These are phyloP conservation scores for Ustilago bromivora DNA, from an alignment of 1,284 basidiomycete species.

Conservation along the genomic window DNA sequence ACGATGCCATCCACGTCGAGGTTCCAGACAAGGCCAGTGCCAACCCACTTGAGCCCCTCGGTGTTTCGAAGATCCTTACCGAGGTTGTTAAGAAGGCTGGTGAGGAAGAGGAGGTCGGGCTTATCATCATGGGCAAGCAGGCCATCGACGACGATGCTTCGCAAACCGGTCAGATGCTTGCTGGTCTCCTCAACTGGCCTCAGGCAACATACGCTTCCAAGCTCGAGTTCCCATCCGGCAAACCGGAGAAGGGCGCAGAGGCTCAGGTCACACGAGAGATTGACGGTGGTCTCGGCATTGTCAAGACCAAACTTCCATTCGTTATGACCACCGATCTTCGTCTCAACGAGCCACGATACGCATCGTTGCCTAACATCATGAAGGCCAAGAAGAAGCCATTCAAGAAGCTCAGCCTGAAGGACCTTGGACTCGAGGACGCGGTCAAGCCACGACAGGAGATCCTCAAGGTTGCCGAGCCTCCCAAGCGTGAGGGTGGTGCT, in stretches of 20 bases:
- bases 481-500: slow-evolving; percentile 87
- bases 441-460: slow-evolving; percentile 83
- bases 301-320: slow-evolving; percentile 84
- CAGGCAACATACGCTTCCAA: slow-evolving; percentile 97
- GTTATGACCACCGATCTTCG: slow-evolving; percentile 93
- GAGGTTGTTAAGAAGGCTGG: slow-evolving; percentile 81
- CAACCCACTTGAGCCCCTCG: slow-evolving; percentile 81
- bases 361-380: slow-evolving; percentile 70
- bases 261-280: slow-evolving; percentile 89
- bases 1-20: slow-evolving; percentile 91
- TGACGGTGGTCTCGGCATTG: slow-evolving; percentile 89
- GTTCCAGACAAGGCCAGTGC: slow-evolving; percentile 75
- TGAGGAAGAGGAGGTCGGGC: slow-evolving; percentile 76
- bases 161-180: slow-evolving; percentile 98
- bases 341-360: slow-evolving; percentile 68
- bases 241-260: slow-evolving; percentile 76
- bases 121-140: slow-evolving; percentile 98
- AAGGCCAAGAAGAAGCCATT: slow-evolving; percentile 97
- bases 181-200: slow-evolving; percentile 89
- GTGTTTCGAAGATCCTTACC: slow-evolving; percentile 85
- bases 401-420: slow-evolving; percentile 83
- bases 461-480: slow-evolving; percentile 89
- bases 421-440: slow-evolving; percentile 83
- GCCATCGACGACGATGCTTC: slow-evolving; percentile 97
- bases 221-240: slow-evolving; percentile 76